Evolutionary conservation across 352 stramenopile genomes (phyloP), one percentile per base, ranked within the genome.

Genomic region (Pythium periplocum): DNA sequence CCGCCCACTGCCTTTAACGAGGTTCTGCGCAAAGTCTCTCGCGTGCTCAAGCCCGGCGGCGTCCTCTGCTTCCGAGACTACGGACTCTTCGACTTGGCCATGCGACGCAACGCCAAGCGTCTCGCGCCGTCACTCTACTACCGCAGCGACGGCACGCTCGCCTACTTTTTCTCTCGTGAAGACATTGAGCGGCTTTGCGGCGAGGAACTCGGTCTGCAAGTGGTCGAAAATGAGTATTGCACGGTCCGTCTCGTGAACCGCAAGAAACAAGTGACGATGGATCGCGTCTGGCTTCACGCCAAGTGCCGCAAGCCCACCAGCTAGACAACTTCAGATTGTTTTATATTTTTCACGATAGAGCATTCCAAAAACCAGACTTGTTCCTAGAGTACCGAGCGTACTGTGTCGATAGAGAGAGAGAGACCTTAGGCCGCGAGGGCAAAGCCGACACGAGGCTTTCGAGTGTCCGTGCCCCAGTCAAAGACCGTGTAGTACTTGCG

Each of bases 401-500:
- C 17, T 26, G 17, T 26, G 17, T 26, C 17, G 17, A 26, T 26
- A 26, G 17, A 26, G 17, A 26, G 17, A 26, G 17, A 26, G 17
- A 26, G 17, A 10, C 11, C 42, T 83, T 75, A 90, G 2, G 71
- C 72, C 12, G 86, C 77, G 10, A 83, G 62, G 8, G 90, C 90
- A 62, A 97, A 93, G 6, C 90, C 90, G 35, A 97, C 69, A 48
- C 84, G 86, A 26, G 90, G 73, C 57, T 93, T 89, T 62, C 74
- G 70, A 6, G 73, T 43, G 55, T 83, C 69, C 3, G 75, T 85
- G 31, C 73, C 83, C 76, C 80, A 96, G 73, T 98, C 91, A 49
- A 98, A 98, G 36, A 97, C 84, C 31, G 86, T 95, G 82, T 97
- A 97, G 71, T 97, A 95, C 73, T 97, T 97, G 68, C 90, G 78